Conservation (phyloP, 345 rosid species). For the Draba incana region DNA sequence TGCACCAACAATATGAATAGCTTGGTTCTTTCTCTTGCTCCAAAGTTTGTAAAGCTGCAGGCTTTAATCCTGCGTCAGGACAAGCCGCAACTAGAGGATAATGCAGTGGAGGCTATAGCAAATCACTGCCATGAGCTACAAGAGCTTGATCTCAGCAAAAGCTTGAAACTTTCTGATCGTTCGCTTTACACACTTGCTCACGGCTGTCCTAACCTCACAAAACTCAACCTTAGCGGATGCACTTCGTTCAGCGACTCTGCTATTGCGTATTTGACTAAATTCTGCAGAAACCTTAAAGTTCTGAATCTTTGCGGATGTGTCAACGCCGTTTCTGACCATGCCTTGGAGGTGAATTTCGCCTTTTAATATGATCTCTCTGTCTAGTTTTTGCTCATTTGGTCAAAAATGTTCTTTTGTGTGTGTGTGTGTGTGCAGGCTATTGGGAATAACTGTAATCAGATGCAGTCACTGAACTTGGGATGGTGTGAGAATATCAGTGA, state of each 20-base stretch:
- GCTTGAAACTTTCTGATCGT: constrained; percentile 78
- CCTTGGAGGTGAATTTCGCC: constrained; percentile 64
- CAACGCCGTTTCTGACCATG: constrained; percentile 70
- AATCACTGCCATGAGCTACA: constrained; percentile 75
- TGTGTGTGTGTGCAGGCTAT: constrained; percentile 60
- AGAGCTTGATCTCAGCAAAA: constrained; percentile 95
- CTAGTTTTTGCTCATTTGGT: background rate
- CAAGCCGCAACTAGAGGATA: constrained; percentile 84
- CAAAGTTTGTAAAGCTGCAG: constrained; percentile 75
- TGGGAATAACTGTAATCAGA: constrained; percentile 70
- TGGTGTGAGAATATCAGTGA: constrained; percentile 96
- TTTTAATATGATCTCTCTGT: background rate
- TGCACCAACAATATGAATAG: constrained; percentile 81
- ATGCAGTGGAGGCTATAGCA: constrained; percentile 80
- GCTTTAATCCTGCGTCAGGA: constrained; percentile 81
- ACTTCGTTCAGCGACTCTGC: constrained; percentile 67
- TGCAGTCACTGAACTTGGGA: constrained; percentile 84
- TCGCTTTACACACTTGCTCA: constrained; percentile 74
- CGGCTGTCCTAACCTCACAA: constrained; percentile 80
- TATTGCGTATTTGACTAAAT: constrained; percentile 59
- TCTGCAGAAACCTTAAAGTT: constrained; percentile 64
- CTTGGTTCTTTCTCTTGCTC: constrained; percentile 81
- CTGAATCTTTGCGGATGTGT: constrained; percentile 95
- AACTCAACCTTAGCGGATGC: constrained; percentile 95
- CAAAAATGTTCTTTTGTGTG: background rate